A percentile compares a stretch with the other conserved stretches of the same genome.
phyloP scores from a whole-genome alignment of 177 flowering plant genomes.

The Telopea speciosissima region DNA sequence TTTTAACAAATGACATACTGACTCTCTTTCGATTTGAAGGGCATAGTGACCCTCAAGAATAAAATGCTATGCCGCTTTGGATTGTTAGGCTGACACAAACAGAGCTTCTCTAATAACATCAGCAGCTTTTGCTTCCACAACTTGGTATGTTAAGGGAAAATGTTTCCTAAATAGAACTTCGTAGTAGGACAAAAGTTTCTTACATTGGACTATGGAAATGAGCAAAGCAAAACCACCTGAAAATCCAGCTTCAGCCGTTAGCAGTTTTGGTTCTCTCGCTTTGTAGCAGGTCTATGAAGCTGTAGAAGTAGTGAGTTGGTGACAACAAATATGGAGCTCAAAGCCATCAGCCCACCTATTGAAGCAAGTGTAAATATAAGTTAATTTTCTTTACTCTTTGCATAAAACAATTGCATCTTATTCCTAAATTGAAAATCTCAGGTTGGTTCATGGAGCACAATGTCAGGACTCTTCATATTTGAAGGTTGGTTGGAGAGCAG shows the following conservation, averaged over 20 bases:
- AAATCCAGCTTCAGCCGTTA: background rate
- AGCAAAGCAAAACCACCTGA: background rate
- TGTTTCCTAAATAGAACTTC: too few species aligned
- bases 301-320: constrained; percentile 79
- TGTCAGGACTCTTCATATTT: too few species aligned
- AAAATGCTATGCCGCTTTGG: too few species aligned
- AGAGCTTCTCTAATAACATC: too few species aligned
- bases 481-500: background rate
- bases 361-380: background rate
- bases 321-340: constrained; percentile 91
- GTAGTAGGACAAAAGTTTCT: too few species aligned
- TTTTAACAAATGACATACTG: too few species aligned
- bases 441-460: background rate
- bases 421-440: background rate
- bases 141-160: too few species aligned
- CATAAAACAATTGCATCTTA: background rate
- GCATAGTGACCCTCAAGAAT: too few species aligned
- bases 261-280: constrained; percentile 10
- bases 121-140: too few species aligned
- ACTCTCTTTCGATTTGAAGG: too few species aligned
- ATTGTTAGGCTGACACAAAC: too few species aligned
- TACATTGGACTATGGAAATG: background rate
- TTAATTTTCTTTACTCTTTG: background rate
- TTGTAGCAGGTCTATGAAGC: constrained; percentile 43
- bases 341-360: constrained; percentile 88